These are phyloP conservation scores for Asterochloris sp. DNA, from an alignment of 139 green algal genomes.

Conservation along the genomic window DNA sequence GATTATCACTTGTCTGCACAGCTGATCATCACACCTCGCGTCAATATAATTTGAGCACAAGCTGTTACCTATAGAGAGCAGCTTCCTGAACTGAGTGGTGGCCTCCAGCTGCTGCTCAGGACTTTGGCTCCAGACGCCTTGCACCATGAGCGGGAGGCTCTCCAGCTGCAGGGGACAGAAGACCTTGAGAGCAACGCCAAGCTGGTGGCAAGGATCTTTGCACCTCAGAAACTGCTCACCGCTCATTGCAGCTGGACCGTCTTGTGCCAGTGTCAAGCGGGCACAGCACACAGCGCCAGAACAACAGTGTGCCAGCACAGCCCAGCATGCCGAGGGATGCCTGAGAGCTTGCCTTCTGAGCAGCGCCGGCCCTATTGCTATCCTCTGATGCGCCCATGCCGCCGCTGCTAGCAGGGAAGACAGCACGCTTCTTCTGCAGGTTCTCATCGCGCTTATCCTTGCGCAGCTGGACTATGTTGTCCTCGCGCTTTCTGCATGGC, in stretches of 20 bases:
- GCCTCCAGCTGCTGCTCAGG: slow-evolving; percentile 89
- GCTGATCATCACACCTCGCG: not conserved
- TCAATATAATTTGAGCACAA: not conserved
- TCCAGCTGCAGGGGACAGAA: slow-evolving; percentile 72
- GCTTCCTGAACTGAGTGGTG: slow-evolving; percentile 96
- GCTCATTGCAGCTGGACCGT: not conserved
- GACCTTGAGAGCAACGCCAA: not conserved
- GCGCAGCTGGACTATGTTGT: slow-evolving; percentile 94
- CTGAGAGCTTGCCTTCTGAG: slow-evolving; percentile 37
- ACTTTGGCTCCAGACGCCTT: slow-evolving; percentile 79
- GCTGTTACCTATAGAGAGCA: slow-evolving; percentile 90
- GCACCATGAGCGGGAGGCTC: slow-evolving; percentile 90
- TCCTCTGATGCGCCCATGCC: slow-evolving; percentile 27
- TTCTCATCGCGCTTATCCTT: slow-evolving; percentile 98
- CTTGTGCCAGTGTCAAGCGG: not conserved
- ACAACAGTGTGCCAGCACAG: not conserved
- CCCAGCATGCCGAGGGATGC: not conserved
- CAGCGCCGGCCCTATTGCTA: slow-evolving; percentile 27
- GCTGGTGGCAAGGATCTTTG: not conserved
- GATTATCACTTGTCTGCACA: too few relatives aligned
- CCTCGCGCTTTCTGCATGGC: slow-evolving; percentile 82
- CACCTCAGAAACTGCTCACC: not conserved
- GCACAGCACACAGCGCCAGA: not conserved
- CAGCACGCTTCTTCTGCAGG: slow-evolving; percentile 94
- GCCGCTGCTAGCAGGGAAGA: slow-evolving; percentile 34